Base-by-base conservation (phyloP, 768 basidiomycete genomes). In the Termitomyces sp. region DNA sequence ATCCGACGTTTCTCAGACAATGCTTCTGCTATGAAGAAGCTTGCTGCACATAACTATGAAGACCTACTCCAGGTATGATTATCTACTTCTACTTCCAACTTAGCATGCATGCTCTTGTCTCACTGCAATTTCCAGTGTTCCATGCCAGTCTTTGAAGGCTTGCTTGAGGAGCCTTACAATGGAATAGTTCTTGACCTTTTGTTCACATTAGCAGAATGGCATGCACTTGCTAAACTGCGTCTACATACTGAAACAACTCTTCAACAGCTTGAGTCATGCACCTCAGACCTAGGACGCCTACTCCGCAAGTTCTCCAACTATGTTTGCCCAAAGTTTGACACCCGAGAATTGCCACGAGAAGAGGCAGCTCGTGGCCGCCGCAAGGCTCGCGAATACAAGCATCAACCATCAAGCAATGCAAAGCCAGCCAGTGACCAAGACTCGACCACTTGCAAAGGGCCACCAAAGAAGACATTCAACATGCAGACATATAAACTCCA, bases 51-150 rank as follows among this genome's bases (percentile, higher is more conserved):
- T 0, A 65, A 75, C 41, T 74, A 66, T 43, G 69, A 73, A 36
- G 69, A 75, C 28, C 51, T 74, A 1, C 59, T 75, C 0, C 73
- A 75, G 66, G 74, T 64, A 13, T 59, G 56, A 18, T 9, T 18
- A 30, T 38, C 10, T 7, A 4, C 7, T 32, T 3, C 32, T 33
- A 33, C 8, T 8, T 33, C 8, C 32, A 33, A 33, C 32, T 5
- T 3, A 23, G 23, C 23, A 23, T 23, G 1, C 23, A 23, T 23
- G 23, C 23, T 23, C 32, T 33, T 5, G 1, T 33, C 8, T 8
- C 32, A 41, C 16, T 16, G 14, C 12, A 18, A 18, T 41, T 7
- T 16, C 12, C 7, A 55, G 53, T 59, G 53, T 32, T 36, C 67
- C 0, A 70, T 71, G 41, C 38, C 51, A 1, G 59, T 48, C 0